Percentiles rank a stretch among this genome's conserved stretches.
Evolutionary conservation across 2,329 filamentous ascomycete genomes (phyloP).

Genomic region (Alternaria novae-zelandiae): DNA sequence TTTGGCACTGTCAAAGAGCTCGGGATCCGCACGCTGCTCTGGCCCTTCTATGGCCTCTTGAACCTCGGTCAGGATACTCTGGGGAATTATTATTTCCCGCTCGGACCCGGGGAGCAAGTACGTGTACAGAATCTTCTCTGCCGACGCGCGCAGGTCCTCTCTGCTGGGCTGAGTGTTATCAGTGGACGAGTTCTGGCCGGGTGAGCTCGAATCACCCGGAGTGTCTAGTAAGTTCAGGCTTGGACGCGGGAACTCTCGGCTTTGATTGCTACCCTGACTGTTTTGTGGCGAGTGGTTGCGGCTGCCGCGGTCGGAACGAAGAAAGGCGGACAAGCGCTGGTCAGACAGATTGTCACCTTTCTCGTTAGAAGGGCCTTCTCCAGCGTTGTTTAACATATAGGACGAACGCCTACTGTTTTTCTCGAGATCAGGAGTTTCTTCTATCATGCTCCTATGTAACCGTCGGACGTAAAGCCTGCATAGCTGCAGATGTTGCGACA

Average conservation of each 20-base stretch:
- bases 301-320: conserved; percentile 66
- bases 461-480: conserved; percentile 97
- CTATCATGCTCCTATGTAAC: conserved; percentile 87
- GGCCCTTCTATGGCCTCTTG: conserved; percentile 83
- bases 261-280: conserved; percentile 61
- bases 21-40: conserved; percentile 89
- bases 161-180: conserved; percentile 52
- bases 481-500: conserved; percentile 97
- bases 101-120: conserved; percentile 95
- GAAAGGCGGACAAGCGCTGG: conserved; percentile 87
- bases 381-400: conserved; percentile 72
- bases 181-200: conserved; percentile 42
- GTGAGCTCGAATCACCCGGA: conserved; percentile 63
- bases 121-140: conserved; percentile 98
- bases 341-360: conserved; percentile 74
- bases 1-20: conserved; percentile 96
- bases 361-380: conserved; percentile 65
- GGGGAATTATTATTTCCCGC: conserved; percentile 91
- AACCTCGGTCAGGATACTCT: conserved; percentile 84
- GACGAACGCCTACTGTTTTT: conserved; percentile 87
- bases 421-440: conserved; percentile 90
- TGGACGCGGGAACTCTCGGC: conserved; percentile 59
- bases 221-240: conserved; percentile 73
- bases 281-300: conserved; percentile 56
- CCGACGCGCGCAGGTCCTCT: conserved; percentile 88